Percentiles rank a stretch among this genome's conserved stretches.
phyloP scores from a whole-genome alignment of 2,329 filamentous ascomycete genomes.

The Pestalotiopsis sp. region DNA sequence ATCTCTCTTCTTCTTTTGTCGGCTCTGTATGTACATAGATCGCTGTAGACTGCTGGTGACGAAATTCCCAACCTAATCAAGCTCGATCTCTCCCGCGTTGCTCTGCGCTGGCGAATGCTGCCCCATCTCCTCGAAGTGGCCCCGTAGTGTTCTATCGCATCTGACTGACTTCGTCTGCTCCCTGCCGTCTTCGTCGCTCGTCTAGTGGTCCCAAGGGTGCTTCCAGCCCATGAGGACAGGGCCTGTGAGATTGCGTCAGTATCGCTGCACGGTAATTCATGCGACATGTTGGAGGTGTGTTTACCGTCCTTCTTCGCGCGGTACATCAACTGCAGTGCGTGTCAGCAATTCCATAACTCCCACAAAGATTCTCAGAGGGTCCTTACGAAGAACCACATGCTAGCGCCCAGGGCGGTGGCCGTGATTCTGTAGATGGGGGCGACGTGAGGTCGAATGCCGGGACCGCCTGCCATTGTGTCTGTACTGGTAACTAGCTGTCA shows the following conservation, averaged over 20 bases:
- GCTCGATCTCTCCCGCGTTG: background rate
- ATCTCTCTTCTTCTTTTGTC: conserved; percentile 4
- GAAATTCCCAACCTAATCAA: background rate
- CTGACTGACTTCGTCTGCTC: background rate
- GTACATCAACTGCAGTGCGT: conserved; percentile 78
- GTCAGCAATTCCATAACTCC: conserved; percentile 12
- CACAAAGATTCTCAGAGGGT: background rate
- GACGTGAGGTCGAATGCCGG: conserved; percentile 45
- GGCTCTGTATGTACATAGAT: conserved; percentile 9
- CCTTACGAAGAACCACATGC: conserved; percentile 99
- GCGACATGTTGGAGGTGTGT: conserved; percentile 13
- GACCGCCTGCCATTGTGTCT: conserved; percentile 36
- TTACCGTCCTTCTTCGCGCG: conserved; percentile 91
- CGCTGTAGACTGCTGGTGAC: background rate
- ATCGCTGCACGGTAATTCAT: background rate
- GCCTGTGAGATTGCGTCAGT: conserved; percentile 42
- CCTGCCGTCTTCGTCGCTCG: conserved; percentile 7
- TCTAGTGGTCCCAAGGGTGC: conserved; percentile 94
- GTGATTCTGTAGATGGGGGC: conserved; percentile 76
- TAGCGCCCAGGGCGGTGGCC: conserved; percentile 85
- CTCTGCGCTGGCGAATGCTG: conserved; percentile 2
- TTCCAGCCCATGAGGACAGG: conserved; percentile 88
- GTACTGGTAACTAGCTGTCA: conserved; percentile 7
- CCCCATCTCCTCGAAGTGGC: background rate
- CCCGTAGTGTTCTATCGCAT: background rate